A percentile compares a stretch with the other conserved stretches of the same genome.
phyloP scores from a whole-genome alignment of 2,329 filamentous ascomycete genomes.

The Penicillium hesseltinei region DNA sequence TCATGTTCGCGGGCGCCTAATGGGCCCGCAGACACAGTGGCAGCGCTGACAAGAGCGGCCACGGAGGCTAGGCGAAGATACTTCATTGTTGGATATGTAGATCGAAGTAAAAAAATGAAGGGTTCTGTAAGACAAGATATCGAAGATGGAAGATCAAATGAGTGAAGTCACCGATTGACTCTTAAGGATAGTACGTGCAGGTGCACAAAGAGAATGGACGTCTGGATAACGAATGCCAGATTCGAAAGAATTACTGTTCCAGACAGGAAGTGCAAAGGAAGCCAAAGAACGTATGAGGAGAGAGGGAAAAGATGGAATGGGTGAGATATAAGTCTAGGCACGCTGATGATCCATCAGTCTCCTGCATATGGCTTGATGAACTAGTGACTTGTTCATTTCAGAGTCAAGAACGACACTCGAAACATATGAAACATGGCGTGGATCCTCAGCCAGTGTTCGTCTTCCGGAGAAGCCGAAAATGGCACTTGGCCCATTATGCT shows the following conservation, averaged over 20 bases:
- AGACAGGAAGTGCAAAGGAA: conserved; percentile 15
- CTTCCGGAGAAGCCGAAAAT: conserved; percentile 16
- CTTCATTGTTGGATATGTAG: conserved; percentile 23
- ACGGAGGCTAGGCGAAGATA: conserved; percentile 26
- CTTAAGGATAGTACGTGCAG: conserved; percentile 20
- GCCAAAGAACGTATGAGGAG: conserved; percentile 8
- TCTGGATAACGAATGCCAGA: conserved; percentile 28
- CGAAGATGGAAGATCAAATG: conserved; percentile 6
- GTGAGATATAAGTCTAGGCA: conserved; percentile 3
- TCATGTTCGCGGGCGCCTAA: conserved; percentile 15
- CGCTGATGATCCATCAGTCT: not conserved
- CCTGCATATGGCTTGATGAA: not conserved
- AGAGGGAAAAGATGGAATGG: conserved; percentile 1
- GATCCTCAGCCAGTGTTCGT: conserved; percentile 4
- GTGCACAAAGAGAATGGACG: conserved; percentile 31
- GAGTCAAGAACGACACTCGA: not conserved
- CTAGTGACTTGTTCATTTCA: conserved; percentile 1
- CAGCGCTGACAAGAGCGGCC: conserved; percentile 26
- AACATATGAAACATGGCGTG: conserved; percentile 28
- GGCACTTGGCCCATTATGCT: conserved; percentile 5
- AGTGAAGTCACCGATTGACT: conserved; percentile 2
- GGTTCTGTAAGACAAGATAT: not conserved
- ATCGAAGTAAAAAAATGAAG: not conserved
- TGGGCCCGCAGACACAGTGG: conserved; percentile 27
- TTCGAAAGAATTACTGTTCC: conserved; percentile 23